phyloP scores from a whole-genome alignment of 495 filamentous ascomycete species.

The Parathielavia hyrcaniae region DNA sequence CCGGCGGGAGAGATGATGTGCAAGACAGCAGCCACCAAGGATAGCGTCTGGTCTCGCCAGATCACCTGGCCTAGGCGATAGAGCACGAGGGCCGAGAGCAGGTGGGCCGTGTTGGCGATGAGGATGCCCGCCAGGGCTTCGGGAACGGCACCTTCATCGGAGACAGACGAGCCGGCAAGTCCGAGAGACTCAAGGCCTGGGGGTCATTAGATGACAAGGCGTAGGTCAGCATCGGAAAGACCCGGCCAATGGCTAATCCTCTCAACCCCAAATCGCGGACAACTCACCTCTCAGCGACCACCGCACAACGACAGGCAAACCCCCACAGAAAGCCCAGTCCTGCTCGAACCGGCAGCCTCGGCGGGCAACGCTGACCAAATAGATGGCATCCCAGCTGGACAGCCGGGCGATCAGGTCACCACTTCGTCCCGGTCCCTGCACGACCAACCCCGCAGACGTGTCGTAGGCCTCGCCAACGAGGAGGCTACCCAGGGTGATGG shows the following conservation, averaged over 20 bases:
- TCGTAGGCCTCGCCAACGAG: conserved; percentile 77
- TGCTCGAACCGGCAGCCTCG: conserved; percentile 83
- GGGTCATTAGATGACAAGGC: neutral
- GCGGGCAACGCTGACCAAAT: conserved; percentile 63
- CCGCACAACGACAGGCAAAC: conserved; percentile 51
- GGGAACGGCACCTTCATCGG: conserved; percentile 9
- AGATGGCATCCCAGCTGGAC: conserved; percentile 87
- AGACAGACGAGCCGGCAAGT: neutral
- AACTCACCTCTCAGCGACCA: conserved; percentile 29
- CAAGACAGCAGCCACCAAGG: conserved; percentile 61
- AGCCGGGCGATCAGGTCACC: conserved; percentile 49
- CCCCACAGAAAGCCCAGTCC: conserved; percentile 89
- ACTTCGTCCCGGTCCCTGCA: conserved; percentile 29
- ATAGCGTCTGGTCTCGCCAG: conserved; percentile 42
- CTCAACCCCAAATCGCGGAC: neutral
- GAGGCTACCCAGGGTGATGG: conserved; percentile 48
- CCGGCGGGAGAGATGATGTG: conserved; percentile 84
- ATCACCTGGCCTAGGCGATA: conserved; percentile 51
- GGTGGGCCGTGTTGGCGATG: conserved; percentile 65
- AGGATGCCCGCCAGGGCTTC: conserved; percentile 50
- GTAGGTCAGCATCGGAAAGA: neutral
- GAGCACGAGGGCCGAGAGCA: conserved; percentile 64
- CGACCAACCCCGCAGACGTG: conserved; percentile 63
- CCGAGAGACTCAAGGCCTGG: conserved; percentile 14
- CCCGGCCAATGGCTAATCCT: neutral